Conservation (phyloP, 192 early-diverging fungal species). For the Backusella circina region DNA sequence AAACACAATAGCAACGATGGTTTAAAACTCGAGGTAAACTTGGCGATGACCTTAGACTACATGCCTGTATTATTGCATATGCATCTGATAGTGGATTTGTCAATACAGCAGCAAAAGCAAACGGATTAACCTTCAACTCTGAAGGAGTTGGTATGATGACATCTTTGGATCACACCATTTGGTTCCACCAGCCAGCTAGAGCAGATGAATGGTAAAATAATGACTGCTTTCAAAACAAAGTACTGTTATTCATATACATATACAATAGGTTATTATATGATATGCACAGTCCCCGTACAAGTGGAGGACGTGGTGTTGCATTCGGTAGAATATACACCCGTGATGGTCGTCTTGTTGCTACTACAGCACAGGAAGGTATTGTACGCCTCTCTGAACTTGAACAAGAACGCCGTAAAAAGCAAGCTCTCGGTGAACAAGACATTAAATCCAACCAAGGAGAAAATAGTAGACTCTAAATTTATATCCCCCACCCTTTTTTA, state of each 20-base stretch:
- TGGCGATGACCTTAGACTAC: conserved; percentile 52
- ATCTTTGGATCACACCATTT: conserved; percentile 70
- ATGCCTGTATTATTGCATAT: conserved; percentile 54
- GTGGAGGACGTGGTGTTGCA: conserved; percentile 69
- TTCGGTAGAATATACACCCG: conserved; percentile 74
- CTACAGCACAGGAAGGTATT: conserved; percentile 86
- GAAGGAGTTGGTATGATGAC: conserved; percentile 51
- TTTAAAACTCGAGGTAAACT: conserved; percentile 56
- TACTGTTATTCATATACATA: too few species aligned
- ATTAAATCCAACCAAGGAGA: neutral
- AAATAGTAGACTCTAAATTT: neutral
- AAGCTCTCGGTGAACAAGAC: neutral
- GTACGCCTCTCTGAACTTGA: conserved; percentile 38
- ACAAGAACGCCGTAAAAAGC: neutral
- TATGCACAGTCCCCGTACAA: conserved; percentile 69
- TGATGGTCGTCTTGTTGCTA: conserved; percentile 74
- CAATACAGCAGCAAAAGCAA: conserved; percentile 35
- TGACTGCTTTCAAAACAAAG: neutral
- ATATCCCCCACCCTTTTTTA: neutral
- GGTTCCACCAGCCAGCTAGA: conserved; percentile 84
- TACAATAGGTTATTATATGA: conserved; percentile 63
- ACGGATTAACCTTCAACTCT: neutral
- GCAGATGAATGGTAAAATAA: conserved; percentile 77
- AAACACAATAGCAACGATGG: conserved; percentile 43
- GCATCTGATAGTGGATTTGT: conserved; percentile 54